Percentiles rank a stretch among this genome's conserved stretches.
Evolutionary conservation across 2,329 filamentous ascomycete species (phyloP).

Genomic region (Penicillium nordicum): DNA sequence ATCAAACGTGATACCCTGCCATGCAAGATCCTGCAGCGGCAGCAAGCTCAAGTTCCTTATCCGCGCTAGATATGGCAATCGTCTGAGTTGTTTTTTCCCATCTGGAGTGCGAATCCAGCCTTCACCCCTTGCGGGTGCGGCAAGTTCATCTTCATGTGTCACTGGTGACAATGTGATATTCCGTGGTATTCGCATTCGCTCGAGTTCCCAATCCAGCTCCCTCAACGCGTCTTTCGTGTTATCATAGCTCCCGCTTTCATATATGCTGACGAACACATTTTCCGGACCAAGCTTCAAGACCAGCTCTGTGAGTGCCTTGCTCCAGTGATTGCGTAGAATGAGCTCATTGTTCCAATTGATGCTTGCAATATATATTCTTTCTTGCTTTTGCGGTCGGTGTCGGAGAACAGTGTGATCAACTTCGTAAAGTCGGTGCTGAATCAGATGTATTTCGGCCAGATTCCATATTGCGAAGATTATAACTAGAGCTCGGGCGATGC

Average conservation of each 20-base stretch:
- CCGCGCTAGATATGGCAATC: conserved; percentile 66
- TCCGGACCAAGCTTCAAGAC: conserved; percentile 56
- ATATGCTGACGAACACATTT: conserved; percentile 66
- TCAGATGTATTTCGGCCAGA: conserved; percentile 18
- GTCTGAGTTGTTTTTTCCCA: conserved; percentile 55
- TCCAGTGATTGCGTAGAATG: conserved; percentile 62
- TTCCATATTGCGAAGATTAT: conserved; percentile 22
- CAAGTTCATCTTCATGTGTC: conserved; percentile 58
- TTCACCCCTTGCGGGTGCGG: conserved; percentile 41
- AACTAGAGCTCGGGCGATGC: conserved; percentile 17
- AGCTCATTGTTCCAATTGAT: conserved; percentile 66
- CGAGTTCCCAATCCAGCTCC: conserved; percentile 56
- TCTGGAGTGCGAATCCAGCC: conserved; percentile 64
- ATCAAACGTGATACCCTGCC: conserved; percentile 53
- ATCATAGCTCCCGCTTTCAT: conserved; percentile 68
- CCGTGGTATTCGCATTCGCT: conserved; percentile 50
- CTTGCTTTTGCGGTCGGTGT: conserved; percentile 11
- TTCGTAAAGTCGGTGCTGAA: conserved; percentile 15
- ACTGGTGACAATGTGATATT: conserved; percentile 57
- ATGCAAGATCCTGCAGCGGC: conserved; percentile 53
- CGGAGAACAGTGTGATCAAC: conserved; percentile 9
- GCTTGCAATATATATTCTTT: conserved; percentile 62
- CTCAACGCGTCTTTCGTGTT: conserved; percentile 61
- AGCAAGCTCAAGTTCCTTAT: conserved; percentile 63
- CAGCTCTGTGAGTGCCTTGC: conserved; percentile 56